phyloP scores from a whole-genome alignment of 768 basidiomycete genomes.

The Phaeotremella skinneri region DNA sequence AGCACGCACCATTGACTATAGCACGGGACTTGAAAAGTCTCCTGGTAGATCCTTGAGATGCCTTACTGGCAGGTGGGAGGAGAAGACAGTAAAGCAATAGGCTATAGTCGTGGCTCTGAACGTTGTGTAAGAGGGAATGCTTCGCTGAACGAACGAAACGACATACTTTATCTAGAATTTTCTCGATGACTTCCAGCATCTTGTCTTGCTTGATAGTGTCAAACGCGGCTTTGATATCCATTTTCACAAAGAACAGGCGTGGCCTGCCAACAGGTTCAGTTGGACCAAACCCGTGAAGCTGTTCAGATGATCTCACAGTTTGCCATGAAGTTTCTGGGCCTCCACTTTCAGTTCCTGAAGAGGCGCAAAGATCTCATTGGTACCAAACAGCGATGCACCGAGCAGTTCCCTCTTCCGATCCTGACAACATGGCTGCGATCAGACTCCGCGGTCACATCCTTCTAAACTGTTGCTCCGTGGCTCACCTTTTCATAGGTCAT shows the following conservation, averaged over 20 bases:
- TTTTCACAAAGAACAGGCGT: slow-evolving; percentile 89
- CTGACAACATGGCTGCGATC: slow-evolving; percentile 53
- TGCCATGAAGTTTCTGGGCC: slow-evolving; percentile 54
- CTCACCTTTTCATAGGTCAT: slow-evolving; percentile 81
- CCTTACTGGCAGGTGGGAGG: slow-evolving; percentile 59
- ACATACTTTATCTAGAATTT: slow-evolving; percentile 61
- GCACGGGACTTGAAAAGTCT: slow-evolving; percentile 40
- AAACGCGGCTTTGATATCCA: slow-evolving; percentile 94
- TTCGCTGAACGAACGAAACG: slow-evolving; percentile 27
- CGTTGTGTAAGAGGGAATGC: slow-evolving; percentile 38
- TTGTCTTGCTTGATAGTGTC: slow-evolving; percentile 91
- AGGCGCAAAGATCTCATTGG: slow-evolving; percentile 74
- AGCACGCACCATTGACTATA: slow-evolving; percentile 32
- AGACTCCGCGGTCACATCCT: background rate
- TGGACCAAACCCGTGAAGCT: slow-evolving; percentile 2
- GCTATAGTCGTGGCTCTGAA: slow-evolving; percentile 30
- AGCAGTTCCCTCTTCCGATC: slow-evolving; percentile 62
- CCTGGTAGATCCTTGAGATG: slow-evolving; percentile 45
- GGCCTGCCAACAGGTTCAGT: slow-evolving; percentile 58
- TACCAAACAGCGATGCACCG: slow-evolving; percentile 78
- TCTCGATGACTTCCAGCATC: slow-evolving; percentile 70
- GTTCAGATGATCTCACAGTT: slow-evolving; percentile 55
- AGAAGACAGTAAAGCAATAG: slow-evolving; percentile 63
- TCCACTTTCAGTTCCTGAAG: slow-evolving; percentile 67
- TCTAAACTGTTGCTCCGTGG: slow-evolving; percentile 2